phyloP scores from a whole-genome alignment of 2,329 filamentous ascomycete genomes.

The Trichophyton rubrum region DNA sequence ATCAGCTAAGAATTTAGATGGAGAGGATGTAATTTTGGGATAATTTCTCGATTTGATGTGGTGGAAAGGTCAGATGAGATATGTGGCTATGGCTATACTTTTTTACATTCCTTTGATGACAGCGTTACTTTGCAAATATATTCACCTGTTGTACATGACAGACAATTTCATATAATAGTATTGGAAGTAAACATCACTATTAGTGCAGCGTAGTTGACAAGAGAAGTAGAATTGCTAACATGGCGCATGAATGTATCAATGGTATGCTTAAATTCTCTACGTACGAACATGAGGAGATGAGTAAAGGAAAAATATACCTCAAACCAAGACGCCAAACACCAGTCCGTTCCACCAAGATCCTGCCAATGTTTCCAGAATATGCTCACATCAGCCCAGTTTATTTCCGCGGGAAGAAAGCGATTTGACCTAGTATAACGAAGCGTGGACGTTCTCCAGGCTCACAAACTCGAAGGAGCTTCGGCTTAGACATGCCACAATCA shows the following conservation, averaged over 20 bases:
- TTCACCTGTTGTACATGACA: background rate
- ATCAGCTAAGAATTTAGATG: background rate
- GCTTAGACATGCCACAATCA: background rate
- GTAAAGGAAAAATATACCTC: no score
- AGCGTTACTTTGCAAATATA: background rate
- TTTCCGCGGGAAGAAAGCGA: background rate
- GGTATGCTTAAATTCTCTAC: no score
- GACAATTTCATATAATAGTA: background rate
- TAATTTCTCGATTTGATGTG: background rate
- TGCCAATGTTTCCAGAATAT: no score
- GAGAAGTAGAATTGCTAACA: no score
- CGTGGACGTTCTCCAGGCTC: background rate
- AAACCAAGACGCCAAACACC: no score
- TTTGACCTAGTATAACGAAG: background rate
- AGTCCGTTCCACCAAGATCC: no score
- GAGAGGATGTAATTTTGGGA: background rate
- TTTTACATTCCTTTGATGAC: background rate
- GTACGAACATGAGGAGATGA: no score
- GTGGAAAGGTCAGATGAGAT: background rate
- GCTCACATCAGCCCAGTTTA: no score
- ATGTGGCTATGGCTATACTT: background rate
- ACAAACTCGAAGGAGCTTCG: constrained; percentile 1
- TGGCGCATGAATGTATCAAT: no score
- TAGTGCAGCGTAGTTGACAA: background rate
- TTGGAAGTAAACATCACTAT: background rate